Percentiles rank a stretch among this genome's conserved stretches.
phyloP scores from a whole-genome alignment of 805 yeast genomes.

The Saccharomyces kudriavzevii region DNA sequence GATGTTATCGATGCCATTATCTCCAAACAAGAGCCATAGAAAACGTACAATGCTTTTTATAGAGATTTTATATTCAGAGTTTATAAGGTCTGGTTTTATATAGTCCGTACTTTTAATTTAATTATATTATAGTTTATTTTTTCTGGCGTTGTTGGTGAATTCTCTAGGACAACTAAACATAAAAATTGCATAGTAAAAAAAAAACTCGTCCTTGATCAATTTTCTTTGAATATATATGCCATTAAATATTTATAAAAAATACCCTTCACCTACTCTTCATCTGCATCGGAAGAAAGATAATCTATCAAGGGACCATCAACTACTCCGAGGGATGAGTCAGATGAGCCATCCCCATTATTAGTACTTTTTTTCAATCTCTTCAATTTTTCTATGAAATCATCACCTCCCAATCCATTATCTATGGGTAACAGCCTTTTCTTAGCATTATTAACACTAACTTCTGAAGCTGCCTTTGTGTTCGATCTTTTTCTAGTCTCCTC shows the following conservation, averaged over 20 bases:
- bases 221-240: neutral
- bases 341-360: neutral
- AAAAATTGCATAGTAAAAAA: too few species aligned
- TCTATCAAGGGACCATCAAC: slow-evolving; percentile 3
- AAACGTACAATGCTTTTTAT: neutral
- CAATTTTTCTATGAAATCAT: slow-evolving; percentile 4
- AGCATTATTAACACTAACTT: neutral
- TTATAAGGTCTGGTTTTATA: neutral
- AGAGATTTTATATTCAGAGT: neutral
- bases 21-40: slow-evolving; percentile 6
- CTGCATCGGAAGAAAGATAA: slow-evolving; percentile 10
- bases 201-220: too few species aligned
- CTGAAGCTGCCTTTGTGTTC: neutral
- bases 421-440: neutral
- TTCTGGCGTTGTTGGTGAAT: neutral
- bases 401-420: neutral
- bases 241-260: neutral
- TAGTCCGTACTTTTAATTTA: neutral
- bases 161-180: neutral
- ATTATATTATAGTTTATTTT: neutral
- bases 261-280: neutral
- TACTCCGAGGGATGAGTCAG: neutral
- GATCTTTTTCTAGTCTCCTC: neutral
- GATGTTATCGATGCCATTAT: slow-evolving; percentile 20
- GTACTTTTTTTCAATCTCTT: slow-evolving; percentile 7